Evolutionary conservation across 345 rosid species (phyloP).

Genomic region (Carallia pectinifolia): DNA sequence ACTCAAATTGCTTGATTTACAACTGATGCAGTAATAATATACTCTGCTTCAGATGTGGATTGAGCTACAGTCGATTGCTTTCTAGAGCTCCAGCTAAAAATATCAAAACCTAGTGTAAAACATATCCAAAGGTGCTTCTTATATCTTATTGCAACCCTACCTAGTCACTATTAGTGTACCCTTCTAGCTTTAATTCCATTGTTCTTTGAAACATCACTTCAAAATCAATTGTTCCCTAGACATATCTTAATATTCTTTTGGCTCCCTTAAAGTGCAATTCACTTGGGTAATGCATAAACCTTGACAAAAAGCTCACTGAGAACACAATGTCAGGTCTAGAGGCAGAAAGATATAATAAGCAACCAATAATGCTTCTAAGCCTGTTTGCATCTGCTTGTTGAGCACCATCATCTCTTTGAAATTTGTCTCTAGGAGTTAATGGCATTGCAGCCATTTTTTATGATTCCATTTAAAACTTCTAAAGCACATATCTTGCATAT

Average conservation of each 20-base stretch:
- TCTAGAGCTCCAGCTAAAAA: neutral
- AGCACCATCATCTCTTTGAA: neutral
- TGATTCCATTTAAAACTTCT: neutral
- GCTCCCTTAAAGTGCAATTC: neutral
- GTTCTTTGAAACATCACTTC: neutral
- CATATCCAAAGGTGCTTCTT: neutral
- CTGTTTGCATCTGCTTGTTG: neutral
- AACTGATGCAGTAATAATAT: neutral
- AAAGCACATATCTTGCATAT: neutral
- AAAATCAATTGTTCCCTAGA: neutral
- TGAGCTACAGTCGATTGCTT: neutral
- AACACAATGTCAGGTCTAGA: neutral
- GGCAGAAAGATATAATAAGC: neutral
- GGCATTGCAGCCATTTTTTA: fast-evolving
- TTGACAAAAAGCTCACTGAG: neutral
- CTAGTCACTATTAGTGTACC: neutral
- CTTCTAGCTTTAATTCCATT: neutral
- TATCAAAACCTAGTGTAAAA: fast-evolving
- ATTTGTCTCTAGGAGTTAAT: fast-evolving
- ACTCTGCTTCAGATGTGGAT: neutral
- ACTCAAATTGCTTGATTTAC: neutral
- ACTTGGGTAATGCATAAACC: neutral
- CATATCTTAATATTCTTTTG: neutral
- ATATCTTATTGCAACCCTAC: neutral
- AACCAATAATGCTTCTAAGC: neutral